Base-by-base conservation (phyloP, 305 asterid species). In the Solanum hybrid region DNA sequence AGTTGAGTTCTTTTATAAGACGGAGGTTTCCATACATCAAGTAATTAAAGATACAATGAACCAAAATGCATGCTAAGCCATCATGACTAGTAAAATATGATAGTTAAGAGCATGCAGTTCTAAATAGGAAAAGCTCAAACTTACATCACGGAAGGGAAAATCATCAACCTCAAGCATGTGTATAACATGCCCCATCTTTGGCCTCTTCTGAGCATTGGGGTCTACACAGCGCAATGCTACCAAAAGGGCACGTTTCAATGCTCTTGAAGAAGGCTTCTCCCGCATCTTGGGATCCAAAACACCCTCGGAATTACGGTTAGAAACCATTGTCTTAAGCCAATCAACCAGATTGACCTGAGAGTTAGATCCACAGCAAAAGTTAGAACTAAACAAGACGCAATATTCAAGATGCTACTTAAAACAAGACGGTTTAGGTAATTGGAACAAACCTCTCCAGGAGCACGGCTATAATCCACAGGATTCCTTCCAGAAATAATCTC, bases 111-210 rank as follows among this genome's bases (percentile, higher is more conserved):
- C 17, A 84, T 31, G 76, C 31, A 6, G 22, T 51, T 84, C 27
- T 86, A 83, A 45, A 65, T 79, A 86, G 24, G 77, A 20, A 20
- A 85, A 85, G 31, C 77, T 20, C 6, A 29, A 88, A 93, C 96
- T 94, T 93, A 95, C 99, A 31, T 97, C 99, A 37, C 98, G 97
- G 91, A 94, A 94, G 73, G 97, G 98, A 80, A 95, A 96, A 89
- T 97, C 99, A 37, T 97, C 98, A 14, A 96, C 97, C 91, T 97
- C 99, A 51, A 97, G 95, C 98, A 96, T 97, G 95, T 97, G 99
- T 70, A 97, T 93, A 7, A 96, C 98, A 92, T 97, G 98, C 12
- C 98, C 99, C 98, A 97, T 97, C 94, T 95, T 96, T 4, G 99
- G 99, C 95, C 98, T 92, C 93, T 97, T 97, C 89, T 95, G 98